Base-by-base conservation (phyloP, 768 basidiomycete genomes). In the Rhodotorula graminis region DNA sequence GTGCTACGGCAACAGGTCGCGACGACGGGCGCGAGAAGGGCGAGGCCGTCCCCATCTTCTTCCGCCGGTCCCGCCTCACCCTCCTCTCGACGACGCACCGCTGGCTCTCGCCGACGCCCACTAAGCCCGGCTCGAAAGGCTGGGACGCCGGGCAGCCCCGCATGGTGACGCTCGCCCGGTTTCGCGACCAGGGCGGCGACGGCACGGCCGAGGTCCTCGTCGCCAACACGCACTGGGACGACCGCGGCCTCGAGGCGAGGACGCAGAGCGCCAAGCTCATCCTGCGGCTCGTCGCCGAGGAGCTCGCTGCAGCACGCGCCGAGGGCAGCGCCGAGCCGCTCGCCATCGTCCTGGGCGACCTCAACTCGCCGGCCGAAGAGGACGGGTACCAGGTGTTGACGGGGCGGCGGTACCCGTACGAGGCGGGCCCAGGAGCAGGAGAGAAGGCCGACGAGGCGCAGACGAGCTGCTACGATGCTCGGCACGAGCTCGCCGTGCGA, bases 131-230 rank as follows among this genome's bases (percentile, higher is more conserved):
- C 6, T 80, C 80, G 5, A 75, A 64, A 67, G 78, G 78, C 6
- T 82, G 82, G 82, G 82, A 81, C 75, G 80, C 81, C 1, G 82
- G 80, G 53, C 74, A 76, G 61, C 72, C 77, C 21, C 76, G 81
- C 10, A 81, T 81, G 57, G 79, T 79, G 15, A 81, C 80, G 14
- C 59, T 80, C 31, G 59, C 77, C 2, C 72, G 71, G 4, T 67
- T 82, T 10, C 10, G 27, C 21, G 61, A 62, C 50, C 14, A 2
- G 3, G 44, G 4, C 49, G 25, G 27, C 2, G 1, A 18, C 7
- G 23, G 19, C 49, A 1, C n/a, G 23, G 16, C 60, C 70, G 69
- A 79, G 18, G 42, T 81, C 10, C 74, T 80, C 65, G 77, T 80
- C 37, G 65, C 79, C 42, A 80, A 80, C 65, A 82, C 81, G 8